Base-by-base conservation (phyloP, 2,329 filamentous ascomycete genomes). In the Leptosphaerulina australis region DNA sequence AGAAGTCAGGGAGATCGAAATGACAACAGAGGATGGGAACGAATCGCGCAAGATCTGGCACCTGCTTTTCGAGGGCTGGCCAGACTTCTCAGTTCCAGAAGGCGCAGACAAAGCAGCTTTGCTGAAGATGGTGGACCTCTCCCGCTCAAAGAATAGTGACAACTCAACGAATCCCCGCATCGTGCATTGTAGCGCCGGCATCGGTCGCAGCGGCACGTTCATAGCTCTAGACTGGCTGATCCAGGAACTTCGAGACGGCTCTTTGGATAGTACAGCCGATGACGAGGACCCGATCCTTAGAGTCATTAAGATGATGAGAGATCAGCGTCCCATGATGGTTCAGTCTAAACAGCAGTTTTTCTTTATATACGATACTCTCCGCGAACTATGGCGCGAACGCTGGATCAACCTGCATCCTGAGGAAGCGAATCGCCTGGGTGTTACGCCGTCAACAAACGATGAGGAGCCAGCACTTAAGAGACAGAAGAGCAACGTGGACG, bases 261-360 rank as follows among this genome's bases (percentile, higher is more conserved):
- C 85, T 17, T 75, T 96, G 39, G 80, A 81, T 51, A 41, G 56
- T 29, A 58, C 74, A 7, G 73, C 77, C 8, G 74, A 79, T 9
- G 75, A 79, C 36, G 66, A 74, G 20, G 92, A 97, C 64, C 82
- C 88, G 2, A 81, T 99, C 30, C 89, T 86, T 59, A 81, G 88
- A 14, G 88, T 88, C 0, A 92, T 99, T 44, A 88, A 96, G 63
- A 75, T 78, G 53, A 80, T 99, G 46, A 83, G 94, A 34, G 84
- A 93, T 71, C 94, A 99, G 77, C 83, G 94, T 14, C 89, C 90
- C 77, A 90, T 87, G 74, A 99, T 99, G 94, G 94, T 99, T 4
- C 94, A 97, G 75, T 87, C 89, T 35, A 88, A 93, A 62, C 71
- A 81, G 37, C 94, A 99, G 71, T 94, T 89, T 64, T 75, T 83